Conservation (phyloP, 768 basidiomycete species). For the Tricholoma sp. region DNA sequence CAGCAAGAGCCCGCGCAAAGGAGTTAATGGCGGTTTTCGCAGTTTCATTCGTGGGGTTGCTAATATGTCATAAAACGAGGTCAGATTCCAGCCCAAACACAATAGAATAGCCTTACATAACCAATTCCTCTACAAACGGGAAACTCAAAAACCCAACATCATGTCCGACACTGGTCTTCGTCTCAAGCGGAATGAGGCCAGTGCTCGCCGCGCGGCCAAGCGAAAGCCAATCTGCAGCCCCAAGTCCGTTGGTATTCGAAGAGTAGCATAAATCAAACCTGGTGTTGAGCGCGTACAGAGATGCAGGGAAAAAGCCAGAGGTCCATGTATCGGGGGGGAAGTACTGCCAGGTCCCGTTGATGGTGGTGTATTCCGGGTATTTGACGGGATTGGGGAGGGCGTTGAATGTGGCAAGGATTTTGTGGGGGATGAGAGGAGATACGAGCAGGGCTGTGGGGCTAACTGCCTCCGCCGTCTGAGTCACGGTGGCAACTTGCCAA, state of each 20-base stretch:
- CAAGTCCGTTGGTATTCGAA: constrained; percentile 30
- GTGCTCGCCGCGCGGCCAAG: constrained; percentile 48
- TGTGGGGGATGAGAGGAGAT: constrained; percentile 51
- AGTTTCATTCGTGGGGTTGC: constrained; percentile 52
- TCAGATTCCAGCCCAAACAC: not conserved
- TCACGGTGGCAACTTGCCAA: too few species aligned
- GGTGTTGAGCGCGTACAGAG: constrained; percentile 53
- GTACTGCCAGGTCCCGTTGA: constrained; percentile 45
- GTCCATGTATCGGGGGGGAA: constrained; percentile 60
- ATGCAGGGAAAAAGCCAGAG: constrained; percentile 61
- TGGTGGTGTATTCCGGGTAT: constrained; percentile 42
- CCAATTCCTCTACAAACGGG: constrained; percentile 59
- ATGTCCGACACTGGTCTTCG: constrained; percentile 47
- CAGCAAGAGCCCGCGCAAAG: constrained; percentile 55
- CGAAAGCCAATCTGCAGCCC: constrained; percentile 49
- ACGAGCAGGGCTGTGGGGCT: too few species aligned
- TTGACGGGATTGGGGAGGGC: constrained; percentile 34
- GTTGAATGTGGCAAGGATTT: constrained; percentile 52
- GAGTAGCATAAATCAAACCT: constrained; percentile 44
- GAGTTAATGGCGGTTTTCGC: constrained; percentile 49
- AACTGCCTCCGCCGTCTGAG: too few species aligned
- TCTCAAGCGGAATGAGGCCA: constrained; percentile 46
- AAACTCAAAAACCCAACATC: constrained; percentile 71
- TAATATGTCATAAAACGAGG: constrained; percentile 24
- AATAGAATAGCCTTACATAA: constrained; percentile 36